Percentiles rank a stretch among this genome's conserved stretches.
phyloP scores from a whole-genome alignment of 306 rosid species.

The Datisca glomerata region DNA sequence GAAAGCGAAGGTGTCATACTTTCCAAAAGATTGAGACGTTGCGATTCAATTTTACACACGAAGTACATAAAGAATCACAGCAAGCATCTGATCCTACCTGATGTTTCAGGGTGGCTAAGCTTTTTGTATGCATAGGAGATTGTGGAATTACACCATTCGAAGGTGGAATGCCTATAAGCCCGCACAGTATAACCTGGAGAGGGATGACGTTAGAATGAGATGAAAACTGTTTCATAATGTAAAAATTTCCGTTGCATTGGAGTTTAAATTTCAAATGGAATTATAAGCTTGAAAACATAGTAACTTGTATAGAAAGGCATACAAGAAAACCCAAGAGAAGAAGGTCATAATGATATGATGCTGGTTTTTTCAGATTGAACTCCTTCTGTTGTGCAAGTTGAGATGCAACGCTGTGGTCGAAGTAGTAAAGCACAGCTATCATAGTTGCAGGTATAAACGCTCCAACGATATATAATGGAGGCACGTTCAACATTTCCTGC shows the following conservation, averaged over 20 bases:
- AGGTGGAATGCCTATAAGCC: slow-evolving; percentile 93
- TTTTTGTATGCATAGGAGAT: slow-evolving; percentile 98
- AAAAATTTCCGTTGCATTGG: no score
- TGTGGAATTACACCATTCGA: slow-evolving; percentile 95
- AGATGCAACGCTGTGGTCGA: slow-evolving; percentile 95
- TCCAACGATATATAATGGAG: slow-evolving; percentile 73
- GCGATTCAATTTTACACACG: neutral
- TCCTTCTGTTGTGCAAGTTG: slow-evolving; percentile 94
- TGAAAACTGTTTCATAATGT: slow-evolving; percentile 7
- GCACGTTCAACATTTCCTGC: slow-evolving; percentile 91
- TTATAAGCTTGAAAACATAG: neutral
- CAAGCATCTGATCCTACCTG: slow-evolving; percentile 35
- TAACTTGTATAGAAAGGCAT: slow-evolving; percentile 14
- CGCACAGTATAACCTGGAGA: slow-evolving; percentile 69
- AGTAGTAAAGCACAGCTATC: slow-evolving; percentile 94
- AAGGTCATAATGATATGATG: slow-evolving; percentile 91
- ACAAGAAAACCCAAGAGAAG: slow-evolving; percentile 86
- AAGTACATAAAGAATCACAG: neutral
- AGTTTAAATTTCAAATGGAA: no score
- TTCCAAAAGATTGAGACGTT: neutral
- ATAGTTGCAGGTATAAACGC: slow-evolving; percentile 95
- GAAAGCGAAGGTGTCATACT: no score
- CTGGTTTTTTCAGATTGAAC: slow-evolving; percentile 86
- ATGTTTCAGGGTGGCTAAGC: slow-evolving; percentile 91
- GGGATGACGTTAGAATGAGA: slow-evolving; percentile 8